phyloP scores from a whole-genome alignment of 345 rosid genomes.

The Punica granatum region DNA sequence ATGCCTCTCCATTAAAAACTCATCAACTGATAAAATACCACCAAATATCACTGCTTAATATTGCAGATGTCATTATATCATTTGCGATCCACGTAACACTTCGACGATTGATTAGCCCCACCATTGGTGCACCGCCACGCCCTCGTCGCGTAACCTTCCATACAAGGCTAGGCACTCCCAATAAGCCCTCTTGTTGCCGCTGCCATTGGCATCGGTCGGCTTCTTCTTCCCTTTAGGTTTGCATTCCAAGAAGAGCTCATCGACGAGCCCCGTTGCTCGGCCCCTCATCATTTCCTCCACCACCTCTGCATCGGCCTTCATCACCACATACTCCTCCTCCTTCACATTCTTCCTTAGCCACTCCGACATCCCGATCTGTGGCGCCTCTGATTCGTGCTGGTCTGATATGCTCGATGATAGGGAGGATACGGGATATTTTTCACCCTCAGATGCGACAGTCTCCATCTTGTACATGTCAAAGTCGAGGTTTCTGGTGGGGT shows the following conservation, averaged over 20 bases:
- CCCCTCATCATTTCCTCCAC: constrained; percentile 58
- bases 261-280: constrained; percentile 40
- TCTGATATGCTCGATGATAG: background rate
- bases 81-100: background rate
- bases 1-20: background rate
- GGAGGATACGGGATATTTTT: background rate
- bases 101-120: constrained; percentile 38
- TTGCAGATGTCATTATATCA: no score
- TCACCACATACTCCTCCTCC: constrained; percentile 57
- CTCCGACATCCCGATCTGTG: constrained; percentile 38
- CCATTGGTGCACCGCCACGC: constrained; percentile 78
- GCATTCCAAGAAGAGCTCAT: constrained; percentile 77
- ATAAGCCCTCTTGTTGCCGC: constrained; percentile 41
- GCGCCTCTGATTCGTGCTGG: background rate
- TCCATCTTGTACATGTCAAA: constrained; percentile 65
- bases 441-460: constrained; percentile 17
- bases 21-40: background rate
- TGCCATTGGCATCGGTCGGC: constrained; percentile 11
- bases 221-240: constrained; percentile 36
- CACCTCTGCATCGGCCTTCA: constrained; percentile 62
- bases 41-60: background rate
- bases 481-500: constrained; percentile 49
- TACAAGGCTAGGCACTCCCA: constrained; percentile 76
- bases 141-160: constrained; percentile 58
- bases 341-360: constrained; percentile 62